Base-by-base conservation (phyloP, 2,329 filamentous ascomycete species). In the Fonsecaea nubica region DNA sequence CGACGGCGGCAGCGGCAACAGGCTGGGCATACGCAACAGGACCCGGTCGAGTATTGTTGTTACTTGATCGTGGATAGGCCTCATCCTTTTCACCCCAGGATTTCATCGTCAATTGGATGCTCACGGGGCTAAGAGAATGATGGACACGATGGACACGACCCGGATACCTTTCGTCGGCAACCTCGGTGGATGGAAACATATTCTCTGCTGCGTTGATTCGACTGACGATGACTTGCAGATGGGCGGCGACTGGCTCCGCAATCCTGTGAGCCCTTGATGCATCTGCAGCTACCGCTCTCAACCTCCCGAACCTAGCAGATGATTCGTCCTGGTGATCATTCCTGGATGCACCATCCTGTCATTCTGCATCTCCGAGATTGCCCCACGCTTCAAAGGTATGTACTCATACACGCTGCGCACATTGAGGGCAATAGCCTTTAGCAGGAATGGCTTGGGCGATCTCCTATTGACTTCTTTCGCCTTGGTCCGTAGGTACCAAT, bases 181-280 rank as follows among this genome's bases (percentile, higher is more conserved):
- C 60, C 60, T 62, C 60, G 60, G 60, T 12, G 21, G 25, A 53
- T 42, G 48, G 48, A 52, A 61, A 61, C 58, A 59, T 48, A 21
- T 50, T 25, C 32, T 35, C 42, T 15, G n/a, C 25, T 12, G 52
- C 21, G 13, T 30, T 45, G 38, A 35, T 56, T 52, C n/a, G 58
- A 36, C 10, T 56, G 60, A 56, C 60, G 52, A 62, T 62, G 60
- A 55, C 60, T 42, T 62, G 60, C 60, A 62, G 48, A 56, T 55
- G 53, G 30, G 33, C 33, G 7, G 30, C 30, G 33, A 36, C 25
- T 55, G 53, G 30, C 33, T n/a, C 53, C 30, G 30, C 13, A 7
- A 12, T 12, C n/a, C n/a, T 55, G 53, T 30, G 18, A 50, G 45
- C 21, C 45, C 45, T 25, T 30, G 8, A 32, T 50, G 45, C 45